Percentiles rank a stretch among this genome's conserved stretches.
Evolutionary conservation across 1,284 basidiomycete genomes (phyloP).

Genomic region (Cryptococcus jaspeensis): DNA sequence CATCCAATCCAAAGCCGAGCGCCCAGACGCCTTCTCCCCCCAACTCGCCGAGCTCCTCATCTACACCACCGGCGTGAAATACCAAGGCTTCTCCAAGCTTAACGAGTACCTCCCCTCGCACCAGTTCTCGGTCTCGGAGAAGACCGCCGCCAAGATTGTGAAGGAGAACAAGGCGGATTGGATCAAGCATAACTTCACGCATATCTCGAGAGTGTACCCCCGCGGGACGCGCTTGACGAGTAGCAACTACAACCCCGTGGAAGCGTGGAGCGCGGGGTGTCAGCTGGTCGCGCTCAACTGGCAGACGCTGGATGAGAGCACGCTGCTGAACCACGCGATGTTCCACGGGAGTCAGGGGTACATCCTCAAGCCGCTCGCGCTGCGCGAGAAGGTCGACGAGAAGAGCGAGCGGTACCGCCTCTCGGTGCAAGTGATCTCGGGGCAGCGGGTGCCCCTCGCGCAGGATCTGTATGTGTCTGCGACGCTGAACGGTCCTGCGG

Average conservation of each 20-base stretch:
- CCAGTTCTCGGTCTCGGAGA: conserved; percentile 91
- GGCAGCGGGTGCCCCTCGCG: conserved; percentile 82
- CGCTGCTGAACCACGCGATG: conserved; percentile 91
- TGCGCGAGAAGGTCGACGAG: conserved; percentile 67
- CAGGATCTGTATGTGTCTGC: conserved; percentile 58
- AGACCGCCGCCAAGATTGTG: conserved; percentile 59
- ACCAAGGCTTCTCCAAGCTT: conserved; percentile 86
- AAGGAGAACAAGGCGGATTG: conserved; percentile 64
- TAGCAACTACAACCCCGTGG: conserved; percentile 85
- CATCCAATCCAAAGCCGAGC: conserved; percentile 17
- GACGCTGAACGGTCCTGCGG: conserved; percentile 19
- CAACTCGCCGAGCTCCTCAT: conserved; percentile 75
- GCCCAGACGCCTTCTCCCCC: conserved; percentile 63
- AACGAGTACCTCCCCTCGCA: conserved; percentile 83
- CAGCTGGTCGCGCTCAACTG: conserved; percentile 98
- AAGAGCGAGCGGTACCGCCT: conserved; percentile 56
- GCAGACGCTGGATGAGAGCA: conserved; percentile 89
- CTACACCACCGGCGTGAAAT: conserved; percentile 95
- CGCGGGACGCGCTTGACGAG: conserved; percentile 77
- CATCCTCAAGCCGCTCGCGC: conserved; percentile 80
- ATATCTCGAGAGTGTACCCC: conserved; percentile 87
- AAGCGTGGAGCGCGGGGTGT: conserved; percentile 84
- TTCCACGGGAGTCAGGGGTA: conserved; percentile 89
- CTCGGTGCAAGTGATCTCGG: conserved; percentile 71
- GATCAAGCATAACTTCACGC: conserved; percentile 82